These are phyloP conservation scores for Bothriochloa decipiens DNA, from an alignment of 176 grass and related monocot species.

Conservation along the genomic window DNA sequence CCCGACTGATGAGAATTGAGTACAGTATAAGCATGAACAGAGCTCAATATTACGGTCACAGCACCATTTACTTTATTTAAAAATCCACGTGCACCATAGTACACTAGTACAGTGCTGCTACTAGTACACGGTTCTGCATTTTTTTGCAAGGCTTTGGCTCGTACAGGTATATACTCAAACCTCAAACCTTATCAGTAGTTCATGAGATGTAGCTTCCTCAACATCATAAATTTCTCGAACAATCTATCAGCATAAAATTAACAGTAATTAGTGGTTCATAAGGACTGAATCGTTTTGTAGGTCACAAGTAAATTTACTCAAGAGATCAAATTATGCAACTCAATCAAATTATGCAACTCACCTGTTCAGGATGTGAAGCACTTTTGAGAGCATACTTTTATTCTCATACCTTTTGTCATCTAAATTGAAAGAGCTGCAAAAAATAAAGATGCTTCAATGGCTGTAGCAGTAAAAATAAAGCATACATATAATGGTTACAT, in stretches of 20 bases:
- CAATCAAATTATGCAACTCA: constrained; percentile 43
- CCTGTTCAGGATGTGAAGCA: constrained; percentile 74
- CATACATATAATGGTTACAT: constrained; percentile 6
- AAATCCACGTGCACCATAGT: no score
- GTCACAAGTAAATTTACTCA: constrained; percentile 19
- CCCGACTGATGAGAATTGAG: no score
- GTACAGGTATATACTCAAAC: no score
- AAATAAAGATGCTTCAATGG: not conserved
- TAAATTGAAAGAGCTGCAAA: constrained; percentile 90
- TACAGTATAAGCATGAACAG: no score
- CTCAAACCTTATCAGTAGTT: constrained; percentile 85
- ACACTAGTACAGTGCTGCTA: no score
- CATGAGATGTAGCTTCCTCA: constrained; percentile 90
- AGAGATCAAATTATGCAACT: constrained; percentile 16
- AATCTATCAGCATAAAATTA: constrained; percentile 58
- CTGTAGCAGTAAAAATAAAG: not conserved
- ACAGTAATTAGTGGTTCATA: constrained; percentile 36
- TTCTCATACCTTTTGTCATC: constrained; percentile 90
- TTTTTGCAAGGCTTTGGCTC: no score
- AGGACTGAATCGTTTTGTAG: not conserved
- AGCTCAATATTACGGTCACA: no score
- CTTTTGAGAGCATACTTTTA: constrained; percentile 71
- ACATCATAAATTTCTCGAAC: constrained; percentile 83
- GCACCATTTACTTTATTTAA: no score
- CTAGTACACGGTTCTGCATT: no score